Evolutionary conservation across 225 moss, liverwort and hornwort genomes (phyloP), one percentile per base, ranked within the genome.

Genomic region (Pseudisothecium myosuroides): DNA sequence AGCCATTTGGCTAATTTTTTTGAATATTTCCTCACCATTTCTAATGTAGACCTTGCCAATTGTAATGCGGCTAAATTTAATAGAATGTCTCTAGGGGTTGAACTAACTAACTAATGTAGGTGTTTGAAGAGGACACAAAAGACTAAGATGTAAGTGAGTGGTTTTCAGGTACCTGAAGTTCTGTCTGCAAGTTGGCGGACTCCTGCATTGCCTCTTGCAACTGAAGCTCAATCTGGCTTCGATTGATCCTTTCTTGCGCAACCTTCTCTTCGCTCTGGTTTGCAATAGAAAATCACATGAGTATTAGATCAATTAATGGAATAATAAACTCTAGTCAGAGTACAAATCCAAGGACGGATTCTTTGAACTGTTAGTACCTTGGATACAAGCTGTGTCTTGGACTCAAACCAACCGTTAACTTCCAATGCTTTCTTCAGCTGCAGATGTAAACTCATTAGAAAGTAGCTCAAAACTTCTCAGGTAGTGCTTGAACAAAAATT

Each of bases 151-250:
- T 13, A 34, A 67, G 36, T 63, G 82, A 59, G 39, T 58, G 39
- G 26, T 32, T 54, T 88, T 56, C 47, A 26, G 71, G 66, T 83
- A 96, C 95, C 95, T 96, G 91, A 36, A 95, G 94, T 86, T 96
- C 92, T 59, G 91, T 92, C 85, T 92, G 96, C 82, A 97, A 87
- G 59, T 96, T 91, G 61, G 79, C 85, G 72, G 91, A 88, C 49
- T 96, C 94, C 77, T 94, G 87, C 47, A 92, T 86, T 66, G 94
- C 94, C 76, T 93, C 82, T 90, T 92, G 86, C 85, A 96, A 87
- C 80, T 88, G 91, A 85, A 89, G 87, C 84, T 95, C 92, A 85
- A 94, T n/a, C 75, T 87, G 85, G 39, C 62, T 75, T 79, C 91
- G 86, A 81, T 63, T 88, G 31, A 63, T 80, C 54, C 47, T 83